Evolutionary conservation across 1,139 yeast species (phyloP).

Genomic region (Magnusiomyces sp.): DNA sequence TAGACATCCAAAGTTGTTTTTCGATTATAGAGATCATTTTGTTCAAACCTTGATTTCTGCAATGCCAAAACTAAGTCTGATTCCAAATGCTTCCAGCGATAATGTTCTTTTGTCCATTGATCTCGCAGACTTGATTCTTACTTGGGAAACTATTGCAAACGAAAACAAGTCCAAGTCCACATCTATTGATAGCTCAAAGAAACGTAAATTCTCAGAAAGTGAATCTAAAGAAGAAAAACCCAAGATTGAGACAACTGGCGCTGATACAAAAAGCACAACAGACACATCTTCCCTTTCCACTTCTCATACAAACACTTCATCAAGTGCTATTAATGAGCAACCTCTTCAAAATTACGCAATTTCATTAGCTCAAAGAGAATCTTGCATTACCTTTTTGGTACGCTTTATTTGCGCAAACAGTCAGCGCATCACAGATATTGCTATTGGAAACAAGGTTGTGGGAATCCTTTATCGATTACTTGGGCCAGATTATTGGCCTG

Average conservation of each 20-base stretch:
- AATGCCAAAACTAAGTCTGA: conserved; percentile 82
- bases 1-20: conserved; percentile 77
- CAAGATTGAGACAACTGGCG: neutral
- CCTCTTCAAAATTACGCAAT: conserved; percentile 37
- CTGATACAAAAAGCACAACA: conserved; percentile 14
- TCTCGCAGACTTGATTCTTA: conserved; percentile 70
- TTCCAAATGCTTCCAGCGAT: conserved; percentile 73
- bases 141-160: conserved; percentile 58
- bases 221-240: conserved; percentile 14
- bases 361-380: conserved; percentile 77
- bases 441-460: conserved; percentile 72
- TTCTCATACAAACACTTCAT: conserved; percentile 4
- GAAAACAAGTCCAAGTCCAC: conserved; percentile 16
- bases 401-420: conserved; percentile 84
- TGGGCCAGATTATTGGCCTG: conserved; percentile 74
- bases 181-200: conserved; percentile 13
- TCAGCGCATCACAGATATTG: conserved; percentile 76
- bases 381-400: conserved; percentile 84
- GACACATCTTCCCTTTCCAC: conserved; percentile 16
- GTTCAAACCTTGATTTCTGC: conserved; percentile 87
- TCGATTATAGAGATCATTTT: conserved; percentile 79
- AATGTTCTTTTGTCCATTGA: conserved; percentile 84
- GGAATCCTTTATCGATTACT: conserved; percentile 65
- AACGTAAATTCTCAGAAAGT: conserved; percentile 18
- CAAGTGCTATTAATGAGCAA: too few species aligned